phyloP scores from a whole-genome alignment of 208 protist genomes.

The Wallacemonas sp. region DNA sequence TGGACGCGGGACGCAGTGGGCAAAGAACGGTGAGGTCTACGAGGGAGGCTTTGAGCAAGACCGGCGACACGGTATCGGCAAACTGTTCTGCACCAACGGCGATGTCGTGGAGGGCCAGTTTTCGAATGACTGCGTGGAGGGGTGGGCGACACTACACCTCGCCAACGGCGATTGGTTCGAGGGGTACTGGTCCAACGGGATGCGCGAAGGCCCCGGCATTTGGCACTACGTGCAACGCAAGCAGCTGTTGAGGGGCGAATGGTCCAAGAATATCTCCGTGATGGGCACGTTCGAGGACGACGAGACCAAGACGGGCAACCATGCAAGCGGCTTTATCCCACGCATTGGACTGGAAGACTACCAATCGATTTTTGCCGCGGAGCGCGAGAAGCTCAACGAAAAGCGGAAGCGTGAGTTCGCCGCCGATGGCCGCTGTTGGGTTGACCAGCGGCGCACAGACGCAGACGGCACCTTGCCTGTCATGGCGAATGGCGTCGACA shows the following conservation, averaged over 20 bases:
- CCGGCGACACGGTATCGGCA: constrained; percentile 69
- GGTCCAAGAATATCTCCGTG: constrained; percentile 72
- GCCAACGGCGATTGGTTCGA: constrained; percentile 85
- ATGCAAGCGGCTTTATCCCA: constrained; percentile 68
- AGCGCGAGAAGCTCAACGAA: constrained; percentile 69
- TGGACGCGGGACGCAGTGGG: constrained; percentile 81
- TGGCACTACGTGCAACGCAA: constrained; percentile 79
- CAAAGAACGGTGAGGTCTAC: constrained; percentile 84
- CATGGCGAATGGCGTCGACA: constrained; percentile 17
- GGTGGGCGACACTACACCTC: constrained; percentile 70
- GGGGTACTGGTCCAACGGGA: constrained; percentile 74
- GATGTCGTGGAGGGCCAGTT: constrained; percentile 85
- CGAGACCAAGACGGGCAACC: constrained; percentile 51
- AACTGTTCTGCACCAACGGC: constrained; percentile 79
- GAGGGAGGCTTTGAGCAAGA: constrained; percentile 72
- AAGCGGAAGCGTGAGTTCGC: constrained; percentile 47
- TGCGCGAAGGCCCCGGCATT: constrained; percentile 84
- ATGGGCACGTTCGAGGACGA: constrained; percentile 83
- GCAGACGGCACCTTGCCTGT: neutral
- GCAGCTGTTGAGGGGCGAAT: constrained; percentile 82
- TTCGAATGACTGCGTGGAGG: constrained; percentile 51
- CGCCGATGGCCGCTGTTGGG: constrained; percentile 46
- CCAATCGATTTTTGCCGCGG: constrained; percentile 55
- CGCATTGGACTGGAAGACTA: constrained; percentile 65
- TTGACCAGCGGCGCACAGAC: constrained; percentile 23